These are phyloP conservation scores for Xylaria intraflava DNA, from an alignment of 495 filamentous ascomycete genomes.

Conservation along the genomic window DNA sequence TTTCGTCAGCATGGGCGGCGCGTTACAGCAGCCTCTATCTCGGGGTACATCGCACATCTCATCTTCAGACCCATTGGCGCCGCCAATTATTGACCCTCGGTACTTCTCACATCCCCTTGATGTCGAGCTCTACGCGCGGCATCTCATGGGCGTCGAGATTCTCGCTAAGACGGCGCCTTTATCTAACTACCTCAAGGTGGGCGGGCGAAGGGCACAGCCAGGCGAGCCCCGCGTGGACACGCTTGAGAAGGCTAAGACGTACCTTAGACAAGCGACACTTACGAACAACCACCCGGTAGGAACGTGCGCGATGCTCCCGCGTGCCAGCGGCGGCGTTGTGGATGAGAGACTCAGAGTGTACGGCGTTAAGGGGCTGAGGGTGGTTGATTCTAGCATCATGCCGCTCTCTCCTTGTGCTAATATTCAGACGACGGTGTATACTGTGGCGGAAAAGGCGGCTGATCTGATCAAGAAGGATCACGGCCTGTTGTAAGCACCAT, in stretches of 20 bases:
- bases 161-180: neutral
- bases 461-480: slow-evolving; percentile 36
- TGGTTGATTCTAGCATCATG: slow-evolving; percentile 49
- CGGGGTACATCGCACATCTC: neutral
- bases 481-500: too few relatives aligned
- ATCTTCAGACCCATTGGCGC: neutral
- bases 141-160: neutral
- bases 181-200: neutral
- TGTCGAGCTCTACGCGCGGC: neutral
- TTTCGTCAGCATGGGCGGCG: too few relatives aligned
- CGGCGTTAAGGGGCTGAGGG: slow-evolving; percentile 42
- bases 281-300: slow-evolving; percentile 45
- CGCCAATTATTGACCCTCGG: neutral
- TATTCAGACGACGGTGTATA: slow-evolving; percentile 46
- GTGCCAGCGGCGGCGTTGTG: slow-evolving; percentile 32
- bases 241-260: slow-evolving; percentile 34
- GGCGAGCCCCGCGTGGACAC: neutral
- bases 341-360: slow-evolving; percentile 45
- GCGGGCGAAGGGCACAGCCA: neutral
- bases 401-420: slow-evolving; percentile 45
- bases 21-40: too few relatives aligned
- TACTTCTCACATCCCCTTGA: neutral
- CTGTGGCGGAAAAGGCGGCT: slow-evolving; percentile 50
- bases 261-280: slow-evolving; percentile 23
- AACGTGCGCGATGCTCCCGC: slow-evolving; percentile 41